A percentile compares a stretch with the other conserved stretches of the same genome.
Conservation (phyloP, 176 grass and related monocot genomes). For the Oryza officinalis region DNA sequence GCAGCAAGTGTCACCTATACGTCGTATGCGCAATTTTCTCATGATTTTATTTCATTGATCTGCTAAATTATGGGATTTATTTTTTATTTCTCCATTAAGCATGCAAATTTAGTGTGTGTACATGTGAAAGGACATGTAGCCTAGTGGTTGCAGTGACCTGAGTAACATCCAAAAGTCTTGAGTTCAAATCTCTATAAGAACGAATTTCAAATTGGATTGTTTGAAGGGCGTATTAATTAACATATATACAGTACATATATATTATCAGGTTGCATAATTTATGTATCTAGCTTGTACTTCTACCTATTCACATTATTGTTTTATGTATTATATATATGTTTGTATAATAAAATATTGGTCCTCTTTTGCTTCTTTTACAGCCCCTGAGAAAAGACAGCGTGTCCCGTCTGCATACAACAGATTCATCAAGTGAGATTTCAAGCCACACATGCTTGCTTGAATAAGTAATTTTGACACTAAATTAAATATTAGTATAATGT, state of each 20-base stretch:
- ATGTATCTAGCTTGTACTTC: background rate
- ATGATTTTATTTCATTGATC: background rate
- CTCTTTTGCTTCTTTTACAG: constrained; percentile 36
- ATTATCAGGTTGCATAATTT: background rate
- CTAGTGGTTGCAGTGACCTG: too few species aligned
- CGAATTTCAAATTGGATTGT: too few species aligned
- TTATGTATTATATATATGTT: background rate
- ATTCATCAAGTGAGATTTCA: constrained; percentile 85
- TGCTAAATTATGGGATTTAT: background rate
- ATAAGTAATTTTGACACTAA: background rate
- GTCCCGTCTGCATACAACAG: constrained; percentile 92
- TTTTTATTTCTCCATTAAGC: background rate
- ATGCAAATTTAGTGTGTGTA: too few species aligned
- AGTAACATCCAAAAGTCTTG: too few species aligned
- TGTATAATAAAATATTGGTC: background rate
- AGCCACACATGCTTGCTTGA: background rate
- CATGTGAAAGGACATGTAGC: too few species aligned
- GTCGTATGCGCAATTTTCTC: constrained; percentile 46
- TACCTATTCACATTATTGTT: background rate
- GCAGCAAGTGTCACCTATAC: constrained; percentile 52
- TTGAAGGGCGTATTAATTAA: too few species aligned
- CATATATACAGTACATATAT: background rate
- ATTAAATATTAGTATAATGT: background rate
- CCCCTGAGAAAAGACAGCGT: constrained; percentile 84
- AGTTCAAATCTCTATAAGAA: too few species aligned